Evolutionary conservation across 495 filamentous ascomycete species (phyloP), one percentile per base, ranked within the genome.

Genomic region (Alectoria sarmentosa): DNA sequence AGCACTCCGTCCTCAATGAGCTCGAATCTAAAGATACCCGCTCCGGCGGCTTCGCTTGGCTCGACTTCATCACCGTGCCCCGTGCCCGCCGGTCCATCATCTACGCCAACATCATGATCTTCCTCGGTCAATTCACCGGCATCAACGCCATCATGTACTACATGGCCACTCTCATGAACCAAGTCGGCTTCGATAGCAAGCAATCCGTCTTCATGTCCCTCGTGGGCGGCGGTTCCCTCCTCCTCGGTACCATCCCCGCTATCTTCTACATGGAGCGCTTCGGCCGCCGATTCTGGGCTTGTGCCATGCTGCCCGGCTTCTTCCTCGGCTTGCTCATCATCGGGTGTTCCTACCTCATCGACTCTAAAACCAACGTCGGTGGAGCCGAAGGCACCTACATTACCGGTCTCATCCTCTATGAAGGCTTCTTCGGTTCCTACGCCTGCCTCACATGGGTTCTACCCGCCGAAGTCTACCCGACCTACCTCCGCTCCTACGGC

Each of bases 121-220:
- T 86, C 66, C 76, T 86, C 0, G 84, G 83, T 5, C 84, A 87
- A 65, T 78, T 86, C 63, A 85, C 83, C 9, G 83, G 84, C 54
- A 80, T 86, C 54, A 85, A 85, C 65, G 80, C 81, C 7, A 78
- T 86, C 57, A 83, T 85, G 78, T 86, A 87, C 72, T 86, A 86
- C 73, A 85, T 85, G 84, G 74, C 77, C 0, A 76, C 77, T 0
- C 71, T 87, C 10, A 84, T 86, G 81, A 71, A 71, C 52, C 77
- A 79, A 65, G 82, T 85, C 42, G 83, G 83, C 44, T 86, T 86
- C 70, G 73, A 80, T 63, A 67, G 74, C 34, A 75, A 78, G 54
- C 70, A 78, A 49, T 74, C 79, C 39, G 80, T 82, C 34, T 85
- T 84, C 74, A 86, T 86, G 84, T 84, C 82, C 8, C 76, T 87